These are phyloP conservation scores for Hericium rajendrae DNA, from an alignment of 768 basidiomycete genomes.

Conservation along the genomic window DNA sequence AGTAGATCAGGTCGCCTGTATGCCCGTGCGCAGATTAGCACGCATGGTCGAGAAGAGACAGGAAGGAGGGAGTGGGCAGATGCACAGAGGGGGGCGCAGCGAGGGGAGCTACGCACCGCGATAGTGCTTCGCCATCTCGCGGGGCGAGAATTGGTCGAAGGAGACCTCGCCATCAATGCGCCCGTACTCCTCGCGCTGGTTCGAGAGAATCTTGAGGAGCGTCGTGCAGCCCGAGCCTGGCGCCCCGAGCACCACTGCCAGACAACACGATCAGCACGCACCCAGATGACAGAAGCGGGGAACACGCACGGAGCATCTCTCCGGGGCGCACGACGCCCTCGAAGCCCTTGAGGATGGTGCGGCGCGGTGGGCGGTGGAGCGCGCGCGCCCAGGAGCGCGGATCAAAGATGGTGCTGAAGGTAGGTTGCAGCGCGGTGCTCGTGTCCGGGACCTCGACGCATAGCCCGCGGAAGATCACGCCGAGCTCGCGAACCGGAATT, in stretches of 20 bases:
- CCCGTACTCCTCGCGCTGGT: constrained; percentile 61
- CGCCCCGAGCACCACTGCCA: constrained; percentile 70
- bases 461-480: constrained; percentile 50
- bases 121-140: constrained; percentile 52
- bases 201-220: constrained; percentile 72
- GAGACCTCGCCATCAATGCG: constrained; percentile 59
- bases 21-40: background rate
- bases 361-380: constrained; percentile 48
- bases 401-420: constrained; percentile 53
- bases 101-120: constrained; percentile 27
- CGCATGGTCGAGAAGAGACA: too few species aligned
- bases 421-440: constrained; percentile 35
- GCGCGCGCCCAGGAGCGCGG: constrained; percentile 35
- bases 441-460: constrained; percentile 47
- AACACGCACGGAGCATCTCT: constrained; percentile 57
- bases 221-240: constrained; percentile 83
- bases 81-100: background rate
- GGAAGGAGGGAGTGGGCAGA: background rate
- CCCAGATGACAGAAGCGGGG: too few species aligned
- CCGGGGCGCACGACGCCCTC: constrained; percentile 52
- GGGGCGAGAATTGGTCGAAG: constrained; percentile 67
- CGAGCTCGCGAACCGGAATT: constrained; percentile 46
- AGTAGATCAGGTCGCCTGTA: constrained; percentile 61
- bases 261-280: background rate
- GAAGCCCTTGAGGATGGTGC: constrained; percentile 44